phyloP scores from a whole-genome alignment of 108 stramenopile genomes.

The Pseudonitzschia pungens region DNA sequence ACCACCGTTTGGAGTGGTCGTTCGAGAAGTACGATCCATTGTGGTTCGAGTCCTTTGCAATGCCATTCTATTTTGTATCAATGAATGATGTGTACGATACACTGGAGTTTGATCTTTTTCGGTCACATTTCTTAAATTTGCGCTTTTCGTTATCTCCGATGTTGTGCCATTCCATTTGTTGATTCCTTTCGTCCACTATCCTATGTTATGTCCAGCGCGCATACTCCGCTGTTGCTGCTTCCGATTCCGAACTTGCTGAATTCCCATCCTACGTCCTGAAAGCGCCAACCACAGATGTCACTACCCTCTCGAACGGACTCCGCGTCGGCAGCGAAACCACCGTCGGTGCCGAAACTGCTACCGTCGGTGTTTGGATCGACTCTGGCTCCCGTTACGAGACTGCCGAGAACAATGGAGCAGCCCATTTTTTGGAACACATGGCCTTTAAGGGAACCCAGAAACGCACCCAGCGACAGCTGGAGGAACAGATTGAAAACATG shows the following conservation, averaged over 20 bases:
- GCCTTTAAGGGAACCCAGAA: slow-evolving; percentile 97
- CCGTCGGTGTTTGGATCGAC: slow-evolving; percentile 90
- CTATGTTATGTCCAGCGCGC: background rate
- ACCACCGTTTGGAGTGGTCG: no score
- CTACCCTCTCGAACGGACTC: slow-evolving; percentile 80
- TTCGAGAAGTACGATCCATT: no score
- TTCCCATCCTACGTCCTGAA: slow-evolving; percentile 86
- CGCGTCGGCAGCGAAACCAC: slow-evolving; percentile 90
- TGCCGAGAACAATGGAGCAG: slow-evolving; percentile 95
- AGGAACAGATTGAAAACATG: slow-evolving; percentile 99
- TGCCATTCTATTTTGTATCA: no score
- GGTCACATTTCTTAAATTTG: no score
- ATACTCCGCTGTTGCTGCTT: background rate
- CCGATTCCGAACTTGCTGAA: slow-evolving; percentile 4
- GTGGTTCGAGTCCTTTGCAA: no score
- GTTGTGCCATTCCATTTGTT: no score
- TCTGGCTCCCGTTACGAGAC: slow-evolving; percentile 97
- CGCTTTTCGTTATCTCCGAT: no score
- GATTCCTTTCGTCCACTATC: background rate
- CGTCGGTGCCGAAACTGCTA: slow-evolving; percentile 76
- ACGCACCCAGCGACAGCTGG: slow-evolving; percentile 92
- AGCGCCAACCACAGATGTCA: slow-evolving; percentile 84
- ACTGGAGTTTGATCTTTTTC: no score
- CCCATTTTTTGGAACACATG: slow-evolving; percentile 99
- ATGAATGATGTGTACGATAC: no score